Percentiles rank a stretch among this genome's conserved stretches.
Conservation (phyloP, 495 filamentous ascomycete genomes). For the Pyronema domesticum region DNA sequence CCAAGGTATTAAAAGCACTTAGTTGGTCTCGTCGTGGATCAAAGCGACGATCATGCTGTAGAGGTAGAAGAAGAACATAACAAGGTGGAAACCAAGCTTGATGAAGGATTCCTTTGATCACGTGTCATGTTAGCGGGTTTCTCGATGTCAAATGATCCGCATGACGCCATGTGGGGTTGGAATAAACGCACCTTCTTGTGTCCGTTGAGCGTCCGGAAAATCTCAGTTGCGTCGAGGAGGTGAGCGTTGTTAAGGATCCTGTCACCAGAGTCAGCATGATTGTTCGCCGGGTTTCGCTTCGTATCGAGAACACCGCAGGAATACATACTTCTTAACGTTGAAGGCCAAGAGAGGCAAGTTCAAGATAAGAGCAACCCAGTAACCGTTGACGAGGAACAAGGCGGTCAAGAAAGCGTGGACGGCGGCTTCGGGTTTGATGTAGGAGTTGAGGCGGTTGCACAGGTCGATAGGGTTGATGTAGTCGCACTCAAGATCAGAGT, state of each 20-base stretch:
- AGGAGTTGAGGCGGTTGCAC: constrained; percentile 98
- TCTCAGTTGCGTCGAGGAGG: constrained; percentile 93
- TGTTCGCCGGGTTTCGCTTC: not conserved
- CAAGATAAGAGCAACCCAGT: constrained; percentile 84
- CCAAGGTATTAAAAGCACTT: constrained; percentile 18
- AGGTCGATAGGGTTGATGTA: constrained; percentile 99
- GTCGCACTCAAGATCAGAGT: constrained; percentile 41
- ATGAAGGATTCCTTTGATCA: constrained; percentile 77
- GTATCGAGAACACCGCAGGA: not conserved
- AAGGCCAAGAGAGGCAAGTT: constrained; percentile 84
- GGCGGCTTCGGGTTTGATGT: constrained; percentile 96
- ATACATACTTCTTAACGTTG: constrained; percentile 90
- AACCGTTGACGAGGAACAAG: constrained; percentile 94
- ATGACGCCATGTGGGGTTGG: not conserved
- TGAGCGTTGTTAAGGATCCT: constrained; percentile 96
- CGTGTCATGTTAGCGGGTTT: not conserved
- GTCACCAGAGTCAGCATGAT: not conserved
- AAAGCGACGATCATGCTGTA: constrained; percentile 99
- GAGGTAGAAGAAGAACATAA: constrained; percentile 99
- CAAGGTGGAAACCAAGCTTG: constrained; percentile 94
- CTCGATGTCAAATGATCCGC: not conserved
- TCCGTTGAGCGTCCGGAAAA: constrained; percentile 96
- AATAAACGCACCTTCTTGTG: constrained; percentile 77
- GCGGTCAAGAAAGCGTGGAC: constrained; percentile 90
- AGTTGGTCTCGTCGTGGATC: constrained; percentile 87